Evolutionary conservation across 768 basidiomycete species (phyloP), one percentile per base, ranked within the genome.

Genomic region (Gymnopilus junonius): DNA sequence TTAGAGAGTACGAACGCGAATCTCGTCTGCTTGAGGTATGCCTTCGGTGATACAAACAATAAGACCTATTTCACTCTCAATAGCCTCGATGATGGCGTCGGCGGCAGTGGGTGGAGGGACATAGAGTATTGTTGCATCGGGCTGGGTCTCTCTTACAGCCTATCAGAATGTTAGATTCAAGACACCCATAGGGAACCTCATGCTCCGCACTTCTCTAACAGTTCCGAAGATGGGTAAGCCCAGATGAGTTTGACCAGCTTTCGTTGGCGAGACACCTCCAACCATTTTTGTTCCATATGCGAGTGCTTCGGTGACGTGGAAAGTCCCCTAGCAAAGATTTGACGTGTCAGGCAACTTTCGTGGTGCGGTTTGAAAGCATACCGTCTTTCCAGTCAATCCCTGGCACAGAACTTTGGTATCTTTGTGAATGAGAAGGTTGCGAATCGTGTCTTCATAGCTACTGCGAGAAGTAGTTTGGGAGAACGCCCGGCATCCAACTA

Each of bases 41-140:
- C 97, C 97, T 78, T 99, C 97, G 12, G 97, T 99, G 70, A 99
- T 93, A 75, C 95, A 96, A 50, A 99, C 97, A 81, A 99, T 99
- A 63, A 99, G 80, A 17, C 91, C 89, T 82, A 99, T 96, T 78
- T 99, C 97, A 69, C 93, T 94, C 77, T 99, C 97, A 70, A 99
- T 98, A 35, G 97, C 97, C 77, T 99, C 97, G 59, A 99, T 89
- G 75, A 99, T 98, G 42, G 97, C 97, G 67, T 97, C 96, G 29
- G 94, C 97, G 20, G 97, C 97, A 54, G 85, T 84, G 4, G 96
- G 94, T n/a, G 97, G 97, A 4, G 97, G 97, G 14, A 99, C 97
- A 76, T 99, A 99, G 78, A 99, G 88, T 62, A 99, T 89, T 35
- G 94, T 90, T 29, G 97, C 97, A 71, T 99, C 97, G 11, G 97